Percentiles rank a stretch among this genome's conserved stretches.
Conservation (phyloP, 2,329 filamentous ascomycete species). For the Venturia asperata region DNA sequence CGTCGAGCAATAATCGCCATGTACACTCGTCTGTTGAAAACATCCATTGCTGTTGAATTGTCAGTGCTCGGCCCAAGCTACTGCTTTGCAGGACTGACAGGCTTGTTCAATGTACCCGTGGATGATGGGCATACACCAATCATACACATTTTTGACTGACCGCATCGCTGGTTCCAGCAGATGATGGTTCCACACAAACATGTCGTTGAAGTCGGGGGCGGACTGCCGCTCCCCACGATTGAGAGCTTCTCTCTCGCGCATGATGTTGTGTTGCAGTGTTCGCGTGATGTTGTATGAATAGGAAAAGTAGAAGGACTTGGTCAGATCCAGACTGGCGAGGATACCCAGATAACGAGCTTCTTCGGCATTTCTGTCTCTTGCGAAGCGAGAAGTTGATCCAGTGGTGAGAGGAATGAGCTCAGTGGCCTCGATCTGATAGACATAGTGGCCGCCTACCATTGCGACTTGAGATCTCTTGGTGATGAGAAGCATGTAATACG, state of each 20-base stretch:
- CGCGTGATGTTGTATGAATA: slow-evolving; percentile 95
- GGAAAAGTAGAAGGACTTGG: slow-evolving; percentile 93
- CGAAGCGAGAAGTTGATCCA: slow-evolving; percentile 57
- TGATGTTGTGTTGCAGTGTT: slow-evolving; percentile 87
- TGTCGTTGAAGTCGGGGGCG: slow-evolving; percentile 69
- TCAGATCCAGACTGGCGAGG: slow-evolving; percentile 83
- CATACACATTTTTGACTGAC: slow-evolving; percentile 71
- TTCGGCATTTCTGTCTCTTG: slow-evolving; percentile 77
- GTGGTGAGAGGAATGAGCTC: slow-evolving; percentile 83
- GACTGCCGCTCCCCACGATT: slow-evolving; percentile 55
- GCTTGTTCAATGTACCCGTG: slow-evolving; percentile 95
- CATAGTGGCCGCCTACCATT: slow-evolving; percentile 90
- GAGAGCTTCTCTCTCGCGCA: slow-evolving; percentile 65
- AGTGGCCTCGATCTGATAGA: slow-evolving; percentile 92
- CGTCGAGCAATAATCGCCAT: slow-evolving; percentile 90
- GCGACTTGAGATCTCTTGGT: slow-evolving; percentile 94
- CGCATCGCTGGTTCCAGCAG: slow-evolving; percentile 67
- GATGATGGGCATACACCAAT: slow-evolving; percentile 94
- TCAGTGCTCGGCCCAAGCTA: background rate
- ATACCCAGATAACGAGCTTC: slow-evolving; percentile 85
- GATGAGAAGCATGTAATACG: slow-evolving; percentile 95
- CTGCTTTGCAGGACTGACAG: slow-evolving; percentile 23
- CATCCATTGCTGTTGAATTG: slow-evolving; percentile 38
- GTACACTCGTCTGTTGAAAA: slow-evolving; percentile 83
- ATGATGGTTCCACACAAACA: slow-evolving; percentile 98